Base-by-base conservation (phyloP, 2,329 filamentous ascomycete genomes). In the Cryphonectria naterciae region DNA sequence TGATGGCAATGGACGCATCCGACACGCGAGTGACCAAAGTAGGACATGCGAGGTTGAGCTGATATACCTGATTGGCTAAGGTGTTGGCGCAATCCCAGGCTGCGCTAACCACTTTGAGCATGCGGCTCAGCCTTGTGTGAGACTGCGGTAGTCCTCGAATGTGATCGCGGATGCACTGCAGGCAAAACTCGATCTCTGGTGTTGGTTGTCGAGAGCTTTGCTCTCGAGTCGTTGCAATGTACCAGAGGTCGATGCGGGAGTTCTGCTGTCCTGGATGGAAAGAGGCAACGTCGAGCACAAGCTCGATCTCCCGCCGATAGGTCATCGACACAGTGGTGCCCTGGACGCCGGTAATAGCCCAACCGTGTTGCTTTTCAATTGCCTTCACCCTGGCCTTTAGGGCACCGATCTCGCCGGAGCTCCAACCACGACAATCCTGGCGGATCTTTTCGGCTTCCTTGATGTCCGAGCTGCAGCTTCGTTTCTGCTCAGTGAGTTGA, bases 371-470 rank as follows among this genome's bases (percentile, higher is more conserved):
- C 71, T 86, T 85, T 78, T 95, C 92, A 32, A 95, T 83, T 0
- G 83, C 82, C 56, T 90, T 86, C 58, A 93, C 90, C 73, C 87
- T 89, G 62, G 83, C 92, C 86, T 95, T 94, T n/a, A 97, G 84
- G 54, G 85, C 83, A 74, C 87, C 87, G 74, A 98, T 93, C 81
- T 98, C 96, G 39, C 87, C 90, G 67, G 91, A 89, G 70, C 91
- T 95, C 91, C 95, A 98, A 54, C 95, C 95, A 68, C 95, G 90
- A 78, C 92, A 97, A 77, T 97, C 93, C 79, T 98, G 94, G 73
- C 93, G 89, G 37, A 97, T 85, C 74, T 90, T 91, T 79, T 98
- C 94, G 0, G 95, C 93, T 76, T 94, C 91, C 71, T 89, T 87
- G 70, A 97, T 98, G 64, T 96, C 92, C 39, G 88, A 86, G 41